Evolutionary conservation across 176 grass and related monocot species (phyloP).

Genomic region (Tillandsia leiboldiana): DNA sequence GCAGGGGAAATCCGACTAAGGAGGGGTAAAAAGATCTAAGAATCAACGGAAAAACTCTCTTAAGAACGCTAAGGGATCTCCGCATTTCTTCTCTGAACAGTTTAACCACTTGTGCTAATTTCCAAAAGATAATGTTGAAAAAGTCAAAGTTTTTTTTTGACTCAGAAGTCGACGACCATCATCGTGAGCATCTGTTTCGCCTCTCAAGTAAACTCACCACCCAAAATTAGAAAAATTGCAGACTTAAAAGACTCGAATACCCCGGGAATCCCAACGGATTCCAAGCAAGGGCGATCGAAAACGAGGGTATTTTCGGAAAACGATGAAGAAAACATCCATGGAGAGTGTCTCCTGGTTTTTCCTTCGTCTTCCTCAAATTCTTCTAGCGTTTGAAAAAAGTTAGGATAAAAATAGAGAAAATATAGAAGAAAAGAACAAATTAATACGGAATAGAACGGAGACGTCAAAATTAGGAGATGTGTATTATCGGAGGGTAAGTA

Average conservation of each 20-base stretch:
- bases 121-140: neutral
- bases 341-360: neutral
- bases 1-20: neutral
- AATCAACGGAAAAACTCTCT: neutral
- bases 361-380: neutral
- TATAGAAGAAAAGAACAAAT: neutral
- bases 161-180: neutral
- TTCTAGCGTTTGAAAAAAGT: neutral
- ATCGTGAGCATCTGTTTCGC: neutral
- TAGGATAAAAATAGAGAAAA: neutral
- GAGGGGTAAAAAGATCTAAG: too few relatives aligned
- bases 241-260: neutral
- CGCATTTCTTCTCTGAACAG: neutral
- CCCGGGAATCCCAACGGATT: neutral
- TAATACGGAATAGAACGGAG: neutral
- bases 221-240: neutral
- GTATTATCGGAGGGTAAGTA: neutral
- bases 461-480: neutral
- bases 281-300: neutral
- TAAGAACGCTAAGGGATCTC: neutral
- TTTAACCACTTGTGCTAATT: neutral
- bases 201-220: neutral
- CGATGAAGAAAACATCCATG: neutral
- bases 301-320: neutral
- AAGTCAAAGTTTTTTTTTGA: neutral